These are phyloP conservation scores for Phanerochaete sordida DNA, from an alignment of 768 basidiomycete genomes.

Conservation along the genomic window DNA sequence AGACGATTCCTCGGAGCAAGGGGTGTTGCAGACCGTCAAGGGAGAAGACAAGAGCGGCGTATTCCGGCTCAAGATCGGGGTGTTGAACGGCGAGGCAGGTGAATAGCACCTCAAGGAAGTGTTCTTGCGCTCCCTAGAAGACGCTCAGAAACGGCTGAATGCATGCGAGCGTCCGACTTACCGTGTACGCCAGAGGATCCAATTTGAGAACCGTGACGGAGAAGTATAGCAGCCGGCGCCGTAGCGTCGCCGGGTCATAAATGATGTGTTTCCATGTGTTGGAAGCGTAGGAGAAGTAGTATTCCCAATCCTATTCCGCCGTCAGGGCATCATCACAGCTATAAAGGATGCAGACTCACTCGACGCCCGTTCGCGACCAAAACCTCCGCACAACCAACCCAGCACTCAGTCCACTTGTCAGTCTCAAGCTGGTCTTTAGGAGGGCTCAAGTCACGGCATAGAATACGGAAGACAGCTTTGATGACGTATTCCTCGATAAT, in stretches of 20 bases:
- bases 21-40: slow-evolving; percentile 56
- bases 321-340: background rate
- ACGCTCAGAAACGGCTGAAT: background rate
- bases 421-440: slow-evolving; percentile 13
- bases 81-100: slow-evolving; percentile 45
- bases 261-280: slow-evolving; percentile 53
- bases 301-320: slow-evolving; percentile 52
- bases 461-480: slow-evolving; percentile 52
- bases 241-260: slow-evolving; percentile 41
- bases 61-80: slow-evolving; percentile 56
- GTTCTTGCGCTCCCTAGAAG: slow-evolving; percentile 36
- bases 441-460: slow-evolving; percentile 44
- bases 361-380: slow-evolving; percentile 47
- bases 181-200: slow-evolving; percentile 59
- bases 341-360: slow-evolving; percentile 27
- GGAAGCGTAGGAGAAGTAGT: slow-evolving; percentile 48
- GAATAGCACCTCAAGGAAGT: slow-evolving; percentile 53
- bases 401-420: slow-evolving; percentile 55
- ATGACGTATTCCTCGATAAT: slow-evolving; percentile 45
- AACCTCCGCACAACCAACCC: slow-evolving; percentile 68
- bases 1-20: slow-evolving; percentile 36
- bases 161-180: slow-evolving; percentile 29
- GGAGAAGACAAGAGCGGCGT: slow-evolving; percentile 51
- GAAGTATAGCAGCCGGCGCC: slow-evolving; percentile 58
- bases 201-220: slow-evolving; percentile 52